Conservation (phyloP, 768 basidiomycete genomes). For the Amylocystis lapponica region DNA sequence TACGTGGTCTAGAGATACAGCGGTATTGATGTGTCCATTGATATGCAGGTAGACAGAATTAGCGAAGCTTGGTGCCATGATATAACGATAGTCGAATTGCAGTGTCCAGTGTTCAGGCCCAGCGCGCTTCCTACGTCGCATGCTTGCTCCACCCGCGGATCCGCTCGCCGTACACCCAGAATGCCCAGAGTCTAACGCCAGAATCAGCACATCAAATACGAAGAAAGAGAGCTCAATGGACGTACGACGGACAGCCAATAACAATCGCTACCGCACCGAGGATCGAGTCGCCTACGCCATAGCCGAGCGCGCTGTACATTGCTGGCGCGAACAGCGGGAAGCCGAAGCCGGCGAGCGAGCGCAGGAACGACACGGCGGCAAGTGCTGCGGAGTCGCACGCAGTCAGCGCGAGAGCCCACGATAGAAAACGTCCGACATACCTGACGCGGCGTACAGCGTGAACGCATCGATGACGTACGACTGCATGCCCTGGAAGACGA, state of each 20-base stretch:
- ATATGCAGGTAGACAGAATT: no score
- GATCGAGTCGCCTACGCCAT: slow-evolving; percentile 62
- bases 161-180: slow-evolving; percentile 39
- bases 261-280: slow-evolving; percentile 50
- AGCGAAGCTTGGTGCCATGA: no score
- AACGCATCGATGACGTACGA: slow-evolving; percentile 67
- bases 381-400: slow-evolving; percentile 36
- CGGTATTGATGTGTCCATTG: no score
- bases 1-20: no score
- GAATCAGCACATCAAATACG: no score
- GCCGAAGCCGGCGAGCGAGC: slow-evolving; percentile 62
- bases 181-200: no score
- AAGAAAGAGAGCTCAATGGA: no score
- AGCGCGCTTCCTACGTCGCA: no score
- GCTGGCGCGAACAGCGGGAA: slow-evolving; percentile 71
- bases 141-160: slow-evolving; percentile 32
- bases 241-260: slow-evolving; percentile 52
- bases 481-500: slow-evolving; percentile 59
- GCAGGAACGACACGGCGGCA: slow-evolving; percentile 56
- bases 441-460: slow-evolving; percentile 62
- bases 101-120: no score
- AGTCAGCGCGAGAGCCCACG: slow-evolving; percentile 43
- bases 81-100: no score
- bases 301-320: slow-evolving; percentile 60
- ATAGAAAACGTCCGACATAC: slow-evolving; percentile 45